These are phyloP conservation scores for Lactarius deliciosus DNA, from an alignment of 768 basidiomycete genomes.

Conservation along the genomic window DNA sequence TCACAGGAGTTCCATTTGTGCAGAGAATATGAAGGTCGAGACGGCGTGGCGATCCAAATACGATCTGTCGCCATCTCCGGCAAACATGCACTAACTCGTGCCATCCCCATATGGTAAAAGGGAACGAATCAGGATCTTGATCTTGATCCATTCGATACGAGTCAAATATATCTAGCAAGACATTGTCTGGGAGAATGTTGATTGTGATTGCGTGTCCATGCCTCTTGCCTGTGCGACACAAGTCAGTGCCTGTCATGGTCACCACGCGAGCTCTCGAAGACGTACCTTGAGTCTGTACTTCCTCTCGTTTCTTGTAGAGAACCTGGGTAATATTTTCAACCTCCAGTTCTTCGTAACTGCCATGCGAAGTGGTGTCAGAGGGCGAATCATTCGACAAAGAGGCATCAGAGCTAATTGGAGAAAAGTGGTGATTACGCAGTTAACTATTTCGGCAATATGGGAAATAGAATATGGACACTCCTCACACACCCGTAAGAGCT, in stretches of 20 bases:
- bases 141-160: neutral
- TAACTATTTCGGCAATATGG: neutral
- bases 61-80: slow-evolving; percentile 2
- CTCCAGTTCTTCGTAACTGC: neutral
- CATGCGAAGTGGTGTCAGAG: neutral
- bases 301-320: neutral
- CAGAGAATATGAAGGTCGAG: slow-evolving; percentile 4
- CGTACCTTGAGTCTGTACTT: neutral
- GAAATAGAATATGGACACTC: neutral
- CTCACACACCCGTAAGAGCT: neutral
- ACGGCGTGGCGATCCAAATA: slow-evolving; percentile 1
- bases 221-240: neutral
- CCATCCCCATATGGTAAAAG: neutral
- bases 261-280: neutral
- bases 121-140: too few relatives aligned
- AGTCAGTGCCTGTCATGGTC: neutral
- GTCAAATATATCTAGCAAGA: neutral
- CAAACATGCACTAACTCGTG: neutral
- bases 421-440: neutral
- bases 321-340: too few relatives aligned
- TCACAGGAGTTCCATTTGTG: slow-evolving; percentile 10
- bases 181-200: neutral
- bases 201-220: neutral
- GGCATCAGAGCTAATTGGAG: neutral
- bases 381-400: neutral